Evolutionary conservation across 805 yeast genomes (phyloP).

Genomic region (Cyberlindnera mississippiensis): DNA sequence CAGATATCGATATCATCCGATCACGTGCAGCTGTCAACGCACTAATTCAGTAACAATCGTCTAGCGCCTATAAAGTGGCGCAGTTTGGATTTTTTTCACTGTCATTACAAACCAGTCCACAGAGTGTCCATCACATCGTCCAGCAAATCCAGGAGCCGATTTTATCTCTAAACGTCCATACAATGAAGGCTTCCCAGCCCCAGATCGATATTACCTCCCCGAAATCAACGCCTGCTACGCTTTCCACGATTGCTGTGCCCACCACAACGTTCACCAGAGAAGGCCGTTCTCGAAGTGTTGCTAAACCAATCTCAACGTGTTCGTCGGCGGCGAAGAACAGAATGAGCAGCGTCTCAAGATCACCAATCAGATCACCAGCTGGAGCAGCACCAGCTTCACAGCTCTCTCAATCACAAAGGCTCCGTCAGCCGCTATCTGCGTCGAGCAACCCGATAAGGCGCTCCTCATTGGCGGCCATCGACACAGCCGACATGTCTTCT

Average conservation of each 20-base stretch:
- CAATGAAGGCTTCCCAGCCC: too few relatives aligned
- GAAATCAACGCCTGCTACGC: not conserved
- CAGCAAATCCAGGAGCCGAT: too few relatives aligned
- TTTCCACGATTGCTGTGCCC: not conserved
- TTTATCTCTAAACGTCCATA: too few relatives aligned
- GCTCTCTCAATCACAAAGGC: conserved; percentile 11
- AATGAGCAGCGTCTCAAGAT: conserved; percentile 14
- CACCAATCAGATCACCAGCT: conserved; percentile 24
- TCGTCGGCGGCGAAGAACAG: conserved; percentile 5
- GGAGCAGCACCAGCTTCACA: conserved; percentile 14
- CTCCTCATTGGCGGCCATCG: conserved; percentile 18
- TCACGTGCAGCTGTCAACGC: too few relatives aligned
- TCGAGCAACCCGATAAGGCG: conserved; percentile 15
- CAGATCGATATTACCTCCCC: not conserved
- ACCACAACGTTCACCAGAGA: conserved; percentile 4
- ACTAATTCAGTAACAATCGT: too few relatives aligned
- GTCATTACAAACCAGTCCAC: too few relatives aligned
- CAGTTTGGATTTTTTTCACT: too few relatives aligned
- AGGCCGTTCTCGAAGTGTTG: conserved; percentile 12
- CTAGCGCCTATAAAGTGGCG: too few relatives aligned
- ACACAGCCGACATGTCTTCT: conserved; percentile 16
- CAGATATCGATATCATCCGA: too few relatives aligned
- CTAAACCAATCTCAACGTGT: conserved; percentile 1
- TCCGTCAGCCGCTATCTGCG: conserved; percentile 9
- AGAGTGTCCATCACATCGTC: too few relatives aligned